These are phyloP conservation scores for Pythium dissotocum DNA, from an alignment of 352 stramenopile species.

Conservation along the genomic window DNA sequence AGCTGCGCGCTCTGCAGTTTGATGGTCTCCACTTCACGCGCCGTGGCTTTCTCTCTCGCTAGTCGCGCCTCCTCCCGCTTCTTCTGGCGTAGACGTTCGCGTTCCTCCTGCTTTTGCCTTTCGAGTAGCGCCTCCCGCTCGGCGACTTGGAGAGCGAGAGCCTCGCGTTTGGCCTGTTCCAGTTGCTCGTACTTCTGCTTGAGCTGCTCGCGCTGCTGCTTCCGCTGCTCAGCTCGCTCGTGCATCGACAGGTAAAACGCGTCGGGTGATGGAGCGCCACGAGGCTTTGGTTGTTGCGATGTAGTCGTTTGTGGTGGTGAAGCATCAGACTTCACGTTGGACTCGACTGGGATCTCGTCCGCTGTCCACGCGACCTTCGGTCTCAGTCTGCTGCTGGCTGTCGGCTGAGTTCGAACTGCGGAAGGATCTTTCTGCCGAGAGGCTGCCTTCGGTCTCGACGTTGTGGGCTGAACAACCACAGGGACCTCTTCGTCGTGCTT, in stretches of 20 bases:
- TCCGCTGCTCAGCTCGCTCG: slow-evolving; percentile 52
- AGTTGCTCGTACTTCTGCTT: slow-evolving; percentile 51
- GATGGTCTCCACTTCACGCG: slow-evolving; percentile 32
- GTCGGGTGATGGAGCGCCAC: slow-evolving; percentile 25
- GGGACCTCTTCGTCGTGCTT: background rate
- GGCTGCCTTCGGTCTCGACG: background rate
- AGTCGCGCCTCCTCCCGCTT: slow-evolving; percentile 37
- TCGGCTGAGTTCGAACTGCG: background rate
- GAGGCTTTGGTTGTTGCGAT: background rate
- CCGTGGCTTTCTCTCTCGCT: slow-evolving; percentile 36
- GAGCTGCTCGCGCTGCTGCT: slow-evolving; percentile 52
- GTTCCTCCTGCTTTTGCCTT: slow-evolving; percentile 43
- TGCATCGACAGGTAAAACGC: slow-evolving; percentile 58
- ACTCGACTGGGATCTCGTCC: background rate
- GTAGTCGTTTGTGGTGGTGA: background rate
- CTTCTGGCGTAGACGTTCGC: slow-evolving; percentile 38
- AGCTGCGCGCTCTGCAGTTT: slow-evolving; percentile 30
- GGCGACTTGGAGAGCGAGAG: slow-evolving; percentile 38
- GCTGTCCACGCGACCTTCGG: background rate
- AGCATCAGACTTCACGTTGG: background rate
- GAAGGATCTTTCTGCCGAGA: background rate
- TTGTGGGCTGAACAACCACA: background rate
- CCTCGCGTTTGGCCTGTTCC: slow-evolving; percentile 49
- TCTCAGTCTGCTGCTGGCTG: background rate
- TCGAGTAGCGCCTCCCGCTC: slow-evolving; percentile 42